Base-by-base conservation (phyloP, 2,329 filamentous ascomycete species). In the Alternaria arborescens region DNA sequence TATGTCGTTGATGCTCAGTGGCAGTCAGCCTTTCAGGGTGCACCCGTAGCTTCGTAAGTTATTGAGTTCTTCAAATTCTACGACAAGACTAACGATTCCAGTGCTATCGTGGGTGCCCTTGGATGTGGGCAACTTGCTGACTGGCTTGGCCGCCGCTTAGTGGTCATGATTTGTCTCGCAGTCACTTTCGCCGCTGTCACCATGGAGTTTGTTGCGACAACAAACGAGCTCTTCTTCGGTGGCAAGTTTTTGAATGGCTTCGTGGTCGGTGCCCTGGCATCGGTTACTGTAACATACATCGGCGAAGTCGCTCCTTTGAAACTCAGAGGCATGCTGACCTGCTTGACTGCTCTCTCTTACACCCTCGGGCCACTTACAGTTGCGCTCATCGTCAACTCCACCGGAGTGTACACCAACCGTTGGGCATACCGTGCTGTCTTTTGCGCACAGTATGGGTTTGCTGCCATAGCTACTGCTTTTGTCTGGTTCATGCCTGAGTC, bases 11-110 rank as follows among this genome's bases (percentile, higher is more conserved):
- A 77, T 14, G 77, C 80, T 4, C 75, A 78, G 16, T 84, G 82
- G 82, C 81, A 84, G 63, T 76, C 73, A 20, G 81, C 81, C 5
- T 82, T 83, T 61, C 75, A 76, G 40, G 81, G 79, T 11, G 82
- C 72, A 0, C 80, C 81, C 2, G 75, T 82, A 18, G 80, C 81
- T 40, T 76, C 74, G 62, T 77, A 67, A 54, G 74, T 72, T 16
- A 59, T 22, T 2, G 3, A 18, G 8, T 2, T 6, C 8, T 10
- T 20, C 38, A 11, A 20, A 40, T 18, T 1, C 8, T 18, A 40
- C 8, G 16, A 40, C n/a, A 20, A 30, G 24, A n/a, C 43, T 54
- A 40, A 48, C 12, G 10, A 20, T 6, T 20, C 24, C 24, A 69
- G 62, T 30, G 67, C 65, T 48, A 58, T 78, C 55, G 50, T 79